phyloP scores from a whole-genome alignment of 257 asterid genomes.

The Echium plantagineum region DNA sequence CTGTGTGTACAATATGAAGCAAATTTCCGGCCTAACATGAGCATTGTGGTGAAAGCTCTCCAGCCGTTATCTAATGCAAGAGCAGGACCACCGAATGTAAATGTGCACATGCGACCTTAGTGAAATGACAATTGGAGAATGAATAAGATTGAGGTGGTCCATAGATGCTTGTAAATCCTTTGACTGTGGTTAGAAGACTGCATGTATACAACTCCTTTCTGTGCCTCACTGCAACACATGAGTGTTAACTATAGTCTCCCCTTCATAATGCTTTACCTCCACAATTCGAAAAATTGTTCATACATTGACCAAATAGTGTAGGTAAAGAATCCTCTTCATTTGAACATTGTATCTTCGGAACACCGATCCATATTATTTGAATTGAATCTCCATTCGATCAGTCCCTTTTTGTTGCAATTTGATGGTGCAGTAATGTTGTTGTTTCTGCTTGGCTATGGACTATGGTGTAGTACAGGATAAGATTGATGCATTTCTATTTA shows the following conservation, averaged over 20 bases:
- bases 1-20: conserved; percentile 69
- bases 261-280: too few species aligned
- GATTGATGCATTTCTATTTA: too few species aligned
- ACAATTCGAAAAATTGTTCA: neutral
- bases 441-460: too few species aligned
- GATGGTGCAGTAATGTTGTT: too few species aligned
- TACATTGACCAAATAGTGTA: neutral
- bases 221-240: neutral
- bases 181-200: neutral
- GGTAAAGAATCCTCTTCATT: neutral
- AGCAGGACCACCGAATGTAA: conserved; percentile 31
- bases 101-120: conserved; percentile 25
- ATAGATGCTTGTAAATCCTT: neutral
- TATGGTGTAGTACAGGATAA: too few species aligned
- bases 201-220: neutral
- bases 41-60: conserved; percentile 71
- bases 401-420: too few species aligned
- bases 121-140: neutral
- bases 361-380: too few species aligned
- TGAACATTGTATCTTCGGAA: too few species aligned
- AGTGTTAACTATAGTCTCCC: neutral
- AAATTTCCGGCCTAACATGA: conserved; percentile 68
- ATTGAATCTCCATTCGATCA: too few species aligned
- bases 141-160: neutral
- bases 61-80: conserved; percentile 62